Evolutionary conservation across 345 rosid genomes (phyloP).

Genomic region (Capsella bursapastoris): DNA sequence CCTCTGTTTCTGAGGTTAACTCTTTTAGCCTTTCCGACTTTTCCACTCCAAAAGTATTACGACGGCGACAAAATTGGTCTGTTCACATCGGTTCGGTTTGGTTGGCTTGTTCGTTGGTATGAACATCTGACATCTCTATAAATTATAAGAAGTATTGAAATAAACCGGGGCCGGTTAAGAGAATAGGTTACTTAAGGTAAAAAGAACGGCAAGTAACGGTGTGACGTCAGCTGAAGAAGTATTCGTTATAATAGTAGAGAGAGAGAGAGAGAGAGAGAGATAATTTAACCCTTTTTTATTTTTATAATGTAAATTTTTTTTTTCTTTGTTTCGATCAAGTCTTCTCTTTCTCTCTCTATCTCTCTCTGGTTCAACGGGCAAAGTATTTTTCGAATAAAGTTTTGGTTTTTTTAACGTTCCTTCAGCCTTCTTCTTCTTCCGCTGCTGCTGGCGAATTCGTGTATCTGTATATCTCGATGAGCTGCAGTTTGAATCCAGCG

Average conservation of each 20-base stretch:
- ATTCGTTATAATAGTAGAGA: conserved; percentile 57
- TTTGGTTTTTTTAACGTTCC: conserved; percentile 42
- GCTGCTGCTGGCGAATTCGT: conserved; percentile 33
- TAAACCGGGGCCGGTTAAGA: conserved; percentile 34
- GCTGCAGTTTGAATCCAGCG: conserved; percentile 63
- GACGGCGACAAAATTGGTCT: conserved; percentile 30
- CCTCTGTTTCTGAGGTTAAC: conserved; percentile 32
- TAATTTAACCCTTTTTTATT: conserved; percentile 15
- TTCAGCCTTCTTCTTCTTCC: conserved; percentile 25
- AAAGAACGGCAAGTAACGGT: conserved; percentile 64
- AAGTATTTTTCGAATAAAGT: conserved; percentile 67
- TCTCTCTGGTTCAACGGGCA: conserved; percentile 84
- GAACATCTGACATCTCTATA: background rate
- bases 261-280: background rate
- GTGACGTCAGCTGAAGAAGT: conserved; percentile 64
- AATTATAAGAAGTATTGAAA: background rate
- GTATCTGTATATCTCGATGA: conserved; percentile 47
- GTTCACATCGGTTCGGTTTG: conserved; percentile 11
- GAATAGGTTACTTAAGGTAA: conserved; percentile 32
- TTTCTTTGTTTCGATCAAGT: conserved; percentile 40
- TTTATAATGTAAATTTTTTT: background rate
- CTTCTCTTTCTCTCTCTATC: conserved; percentile 40
- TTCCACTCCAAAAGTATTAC: background rate
- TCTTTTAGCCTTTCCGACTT: conserved; percentile 14
- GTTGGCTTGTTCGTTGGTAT: background rate